Percentiles rank a stretch among this genome's conserved stretches.
Evolutionary conservation across 495 filamentous ascomycete species (phyloP).

Genomic region (Oidiodendron maius): DNA sequence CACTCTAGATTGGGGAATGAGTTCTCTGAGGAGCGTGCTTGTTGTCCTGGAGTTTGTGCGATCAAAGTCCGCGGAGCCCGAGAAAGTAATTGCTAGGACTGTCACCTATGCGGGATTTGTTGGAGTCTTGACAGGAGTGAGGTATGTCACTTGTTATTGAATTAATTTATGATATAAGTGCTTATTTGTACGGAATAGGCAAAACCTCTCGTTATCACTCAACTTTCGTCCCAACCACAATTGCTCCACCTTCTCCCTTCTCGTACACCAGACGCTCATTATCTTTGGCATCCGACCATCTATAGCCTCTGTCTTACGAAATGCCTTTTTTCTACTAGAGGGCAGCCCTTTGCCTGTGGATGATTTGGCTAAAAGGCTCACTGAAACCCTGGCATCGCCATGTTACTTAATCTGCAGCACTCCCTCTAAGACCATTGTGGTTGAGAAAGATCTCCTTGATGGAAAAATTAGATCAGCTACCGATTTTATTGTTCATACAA

Average conservation of each 20-base stretch:
- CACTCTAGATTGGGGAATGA: constrained; percentile 66
- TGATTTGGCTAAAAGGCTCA: constrained; percentile 27
- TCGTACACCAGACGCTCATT: constrained; percentile 45
- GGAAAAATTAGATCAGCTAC: constrained; percentile 32
- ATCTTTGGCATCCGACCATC: constrained; percentile 51
- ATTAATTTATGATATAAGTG: not conserved
- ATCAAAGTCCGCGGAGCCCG: constrained; percentile 20
- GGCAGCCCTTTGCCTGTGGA: constrained; percentile 18
- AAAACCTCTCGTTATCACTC: constrained; percentile 51
- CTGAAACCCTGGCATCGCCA: constrained; percentile 38
- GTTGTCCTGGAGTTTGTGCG: constrained; percentile 53
- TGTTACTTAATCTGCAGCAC: constrained; percentile 55
- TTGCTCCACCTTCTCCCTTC: constrained; percentile 19
- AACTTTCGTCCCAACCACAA: constrained; percentile 59
- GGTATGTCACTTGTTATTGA: constrained; percentile 24
- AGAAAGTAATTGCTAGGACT: constrained; percentile 46
- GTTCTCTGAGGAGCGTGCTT: constrained; percentile 46
- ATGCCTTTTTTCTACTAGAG: constrained; percentile 30
- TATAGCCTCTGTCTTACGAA: constrained; percentile 47
- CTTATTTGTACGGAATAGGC: constrained; percentile 21
- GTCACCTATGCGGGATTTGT: constrained; percentile 62
- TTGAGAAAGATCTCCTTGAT: constrained; percentile 53
- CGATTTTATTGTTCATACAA: constrained; percentile 52
- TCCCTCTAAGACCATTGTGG: constrained; percentile 33
- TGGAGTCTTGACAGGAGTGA: constrained; percentile 55